Base-by-base conservation (phyloP, 805 yeast genomes). In the Millerago galiae region DNA sequence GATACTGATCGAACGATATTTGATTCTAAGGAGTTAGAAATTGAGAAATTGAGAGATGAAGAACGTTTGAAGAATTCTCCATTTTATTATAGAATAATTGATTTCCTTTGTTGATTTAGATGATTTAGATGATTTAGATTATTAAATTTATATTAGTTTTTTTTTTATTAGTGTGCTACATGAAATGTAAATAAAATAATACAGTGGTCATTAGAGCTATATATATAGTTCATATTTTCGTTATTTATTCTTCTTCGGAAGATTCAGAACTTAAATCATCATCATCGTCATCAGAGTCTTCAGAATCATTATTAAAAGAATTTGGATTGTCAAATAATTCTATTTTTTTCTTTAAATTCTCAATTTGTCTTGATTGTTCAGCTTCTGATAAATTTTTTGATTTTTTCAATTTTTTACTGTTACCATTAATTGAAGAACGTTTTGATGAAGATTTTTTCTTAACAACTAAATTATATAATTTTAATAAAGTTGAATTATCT, bases 391-490 rank as follows among this genome's bases (percentile, higher is more conserved):
- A 61, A 27, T 76, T 77, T 63, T 74, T 75, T 48, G 74, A 69
- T 63, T 78, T 75, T 56, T 72, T 72, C 50, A 70, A 64, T 46
- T 58, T 61, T 40, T 54, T 60, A 16, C 33, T n/a, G n/a, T n/a
- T 16, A 14, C 47, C 50, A 38, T 44, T 46, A 3, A 21, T 8
- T n/a, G 45, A 25, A 17, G 46, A 26, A 32, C 47, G 49, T 35
- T 40, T 37, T 13, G 47, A 18, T 2, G 49, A 27, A 3, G 44
- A 24, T 31, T 52, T 56, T 58, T 68, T 70, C 62, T 71, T 68
- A 59, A 83, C 85, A 52, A 93, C 88, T 53, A 83, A 85, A 60
- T 83, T 82, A 71, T 89, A 91, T 49, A 93, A 70, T 57, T 86
- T 85, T 60, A 86, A 66, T 42, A 91, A 74, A 2, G 97, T 90